phyloP scores from a whole-genome alignment of 1,284 basidiomycete species.

The Cutaneotrichosporon cavernicola region DNA sequence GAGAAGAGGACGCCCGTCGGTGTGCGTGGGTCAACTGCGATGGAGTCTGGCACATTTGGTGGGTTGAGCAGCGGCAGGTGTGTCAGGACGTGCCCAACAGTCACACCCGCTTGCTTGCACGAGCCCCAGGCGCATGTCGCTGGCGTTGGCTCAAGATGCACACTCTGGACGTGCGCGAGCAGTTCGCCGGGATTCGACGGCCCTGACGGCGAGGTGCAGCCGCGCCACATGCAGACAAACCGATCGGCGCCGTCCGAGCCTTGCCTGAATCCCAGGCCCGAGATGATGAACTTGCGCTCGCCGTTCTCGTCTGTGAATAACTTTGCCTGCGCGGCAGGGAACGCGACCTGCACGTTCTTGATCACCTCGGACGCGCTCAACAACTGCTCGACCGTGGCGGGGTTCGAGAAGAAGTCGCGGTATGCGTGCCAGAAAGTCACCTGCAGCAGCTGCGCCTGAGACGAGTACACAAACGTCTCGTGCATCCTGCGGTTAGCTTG shows the following conservation, averaged over 20 bases:
- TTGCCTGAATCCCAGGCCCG: conserved; percentile 47
- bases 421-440: conserved; percentile 53
- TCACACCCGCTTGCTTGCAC: conserved; percentile 37
- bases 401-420: conserved; percentile 46
- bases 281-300: conserved; percentile 48
- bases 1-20: conserved; percentile 17
- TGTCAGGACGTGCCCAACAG: conserved; percentile 43
- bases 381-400: conserved; percentile 39
- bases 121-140: conserved; percentile 39
- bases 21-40: conserved; percentile 22
- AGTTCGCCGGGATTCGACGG: conserved; percentile 31
- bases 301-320: conserved; percentile 40
- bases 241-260: conserved; percentile 40
- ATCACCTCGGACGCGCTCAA: conserved; percentile 51
- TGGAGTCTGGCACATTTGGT: conserved; percentile 22
- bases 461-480: conserved; percentile 49
- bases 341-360: conserved; percentile 50
- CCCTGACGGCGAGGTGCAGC: conserved; percentile 27
- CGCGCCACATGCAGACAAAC: conserved; percentile 42
- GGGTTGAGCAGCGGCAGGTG: conserved; percentile 36
- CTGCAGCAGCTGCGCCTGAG: conserved; percentile 46
- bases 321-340: conserved; percentile 46
- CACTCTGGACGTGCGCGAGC: conserved; percentile 34
- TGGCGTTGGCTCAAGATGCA: conserved; percentile 29
- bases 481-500: conserved; percentile 46